Evolutionary conservation across 176 grass and related monocot species (phyloP), one percentile per base, ranked within the genome.

Genomic region (Oryza glumipatula): DNA sequence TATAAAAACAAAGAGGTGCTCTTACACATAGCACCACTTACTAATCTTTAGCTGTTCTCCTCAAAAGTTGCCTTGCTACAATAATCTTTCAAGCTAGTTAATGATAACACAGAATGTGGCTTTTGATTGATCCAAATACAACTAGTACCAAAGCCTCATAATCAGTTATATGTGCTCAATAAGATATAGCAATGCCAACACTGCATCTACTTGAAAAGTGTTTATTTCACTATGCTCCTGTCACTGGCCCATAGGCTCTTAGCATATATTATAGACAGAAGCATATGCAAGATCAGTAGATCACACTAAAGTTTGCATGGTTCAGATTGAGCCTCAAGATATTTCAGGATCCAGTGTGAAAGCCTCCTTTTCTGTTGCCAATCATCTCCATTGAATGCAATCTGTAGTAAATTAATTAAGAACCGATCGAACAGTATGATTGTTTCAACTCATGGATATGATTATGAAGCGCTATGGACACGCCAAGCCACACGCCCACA

Each of bases 51-150:
- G 30, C 52, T 1, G 52, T 56, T 56, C 17, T 56, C 52, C 52
- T 56, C 52, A 56, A 56, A 56, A 56, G 52, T 56, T 56, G 52
- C 52, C 16, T 56, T 56, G 17, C 5, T 58, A 58, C 54, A 21
- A 21, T n/a, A 58, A 38, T 4, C 22, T 83, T 83, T 83, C 8
- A 13, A 78, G 74, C 6, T 78, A 71, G 74, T 9, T 78, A 71
- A 88, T 88, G 86, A 83, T 83, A 17, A 41, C 67, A 28, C 41
- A 51, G 76, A 83, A 83, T 88, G 36, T 49, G 41, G 16, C 43
- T 85, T 45, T 89, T 66, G 52, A 54, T 65, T 16, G 43, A 35
- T 66, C 72, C 65, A 77, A 80, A 89, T 51, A 71, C 13, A 76
- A 71, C 17, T 71, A 35, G 66, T 52, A 15, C 67, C 56, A 82